These are phyloP conservation scores for Eutypella sp. DNA, from an alignment of 2,329 filamentous ascomycete species.

Conservation along the genomic window DNA sequence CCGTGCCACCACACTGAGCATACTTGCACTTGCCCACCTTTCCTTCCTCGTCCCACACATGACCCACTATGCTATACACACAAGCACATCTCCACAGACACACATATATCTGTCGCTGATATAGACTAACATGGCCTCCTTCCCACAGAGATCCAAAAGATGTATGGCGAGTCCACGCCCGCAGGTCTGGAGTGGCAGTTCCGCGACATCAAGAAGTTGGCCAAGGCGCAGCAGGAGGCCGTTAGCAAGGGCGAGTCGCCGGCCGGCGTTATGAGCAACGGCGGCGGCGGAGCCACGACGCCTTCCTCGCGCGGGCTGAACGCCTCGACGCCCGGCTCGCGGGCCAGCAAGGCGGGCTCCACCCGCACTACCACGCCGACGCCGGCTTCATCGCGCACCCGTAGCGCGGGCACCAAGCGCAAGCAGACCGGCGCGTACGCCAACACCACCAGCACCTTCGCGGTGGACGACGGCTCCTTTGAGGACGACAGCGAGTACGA, in stretches of 20 bases:
- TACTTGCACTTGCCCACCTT: background rate
- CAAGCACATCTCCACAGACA: background rate
- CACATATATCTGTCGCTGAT: background rate
- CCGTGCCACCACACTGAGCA: no score
- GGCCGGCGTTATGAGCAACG: slow-evolving; percentile 1
- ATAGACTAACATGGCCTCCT: background rate
- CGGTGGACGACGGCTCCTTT: no score
- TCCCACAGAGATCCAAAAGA: slow-evolving; percentile 49
- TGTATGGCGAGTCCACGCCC: slow-evolving; percentile 54
- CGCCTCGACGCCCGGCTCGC: slow-evolving; percentile 25
- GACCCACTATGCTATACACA: no score
- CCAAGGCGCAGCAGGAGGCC: slow-evolving; percentile 40
- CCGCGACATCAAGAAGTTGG: slow-evolving; percentile 49
- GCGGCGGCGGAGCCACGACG: background rate
- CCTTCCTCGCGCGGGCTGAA: no score
- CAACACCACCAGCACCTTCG: no score
- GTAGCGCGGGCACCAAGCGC: no score
- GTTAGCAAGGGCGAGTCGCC: slow-evolving; percentile 43
- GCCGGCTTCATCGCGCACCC: no score
- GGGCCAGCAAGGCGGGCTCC: slow-evolving; percentile 2
- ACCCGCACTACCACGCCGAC: no score
- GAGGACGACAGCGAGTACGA: slow-evolving; percentile 25
- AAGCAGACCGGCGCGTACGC: no score
- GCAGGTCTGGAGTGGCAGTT: slow-evolving; percentile 59
- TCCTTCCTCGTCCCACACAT: background rate